Conservation (phyloP, 2,329 filamentous ascomycete species). For the Diaporthe citri region DNA sequence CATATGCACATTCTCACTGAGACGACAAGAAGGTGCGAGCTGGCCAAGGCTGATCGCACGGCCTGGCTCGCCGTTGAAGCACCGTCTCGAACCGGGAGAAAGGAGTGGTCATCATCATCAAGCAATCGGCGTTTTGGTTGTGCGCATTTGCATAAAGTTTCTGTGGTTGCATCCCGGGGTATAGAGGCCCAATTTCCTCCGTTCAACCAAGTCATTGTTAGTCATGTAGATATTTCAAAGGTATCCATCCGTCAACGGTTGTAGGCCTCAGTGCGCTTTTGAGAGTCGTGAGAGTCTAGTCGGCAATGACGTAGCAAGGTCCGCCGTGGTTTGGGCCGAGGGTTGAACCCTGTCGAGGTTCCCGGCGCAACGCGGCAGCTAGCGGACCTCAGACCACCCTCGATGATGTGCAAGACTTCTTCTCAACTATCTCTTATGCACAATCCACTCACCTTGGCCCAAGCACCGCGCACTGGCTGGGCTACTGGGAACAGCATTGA, state of each 20-base stretch:
- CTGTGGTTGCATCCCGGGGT: constrained; percentile 8
- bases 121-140: constrained; percentile 28
- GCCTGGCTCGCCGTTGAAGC: neutral
- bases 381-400: constrained; percentile 28
- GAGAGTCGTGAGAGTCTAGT: neutral
- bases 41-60: neutral
- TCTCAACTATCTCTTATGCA: neutral
- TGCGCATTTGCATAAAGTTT: constrained; percentile 26
- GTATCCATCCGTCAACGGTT: neutral
- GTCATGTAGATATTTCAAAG: constrained; percentile 23
- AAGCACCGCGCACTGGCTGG: neutral
- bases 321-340: neutral
- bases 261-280: neutral
- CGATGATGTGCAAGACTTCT: constrained; percentile 36
- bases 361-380: constrained; percentile 20
- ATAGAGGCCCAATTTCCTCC: neutral
- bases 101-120: constrained; percentile 8
- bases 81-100: neutral
- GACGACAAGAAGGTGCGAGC: neutral
- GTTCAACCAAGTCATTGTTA: constrained; percentile 3
- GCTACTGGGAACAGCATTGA: neutral
- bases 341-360: constrained; percentile 8
- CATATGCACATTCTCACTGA: neutral
- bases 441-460: neutral
- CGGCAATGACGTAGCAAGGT: neutral